These are phyloP conservation scores for Oryza officinalis DNA, from an alignment of 176 grass and related monocot genomes.

Conservation along the genomic window DNA sequence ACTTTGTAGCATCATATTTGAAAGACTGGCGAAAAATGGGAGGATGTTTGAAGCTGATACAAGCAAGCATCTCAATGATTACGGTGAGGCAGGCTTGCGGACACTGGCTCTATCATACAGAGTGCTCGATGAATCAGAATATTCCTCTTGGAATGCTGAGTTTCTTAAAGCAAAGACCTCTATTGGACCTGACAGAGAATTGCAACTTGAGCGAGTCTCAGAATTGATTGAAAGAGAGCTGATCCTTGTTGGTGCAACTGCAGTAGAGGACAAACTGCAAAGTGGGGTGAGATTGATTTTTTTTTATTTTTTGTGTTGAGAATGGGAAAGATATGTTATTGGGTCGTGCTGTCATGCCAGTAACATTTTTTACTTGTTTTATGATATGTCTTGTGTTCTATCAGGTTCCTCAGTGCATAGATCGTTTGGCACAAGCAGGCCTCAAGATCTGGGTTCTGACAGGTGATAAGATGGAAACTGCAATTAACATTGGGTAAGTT, in stretches of 20 bases:
- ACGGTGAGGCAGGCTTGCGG: conserved; percentile 88
- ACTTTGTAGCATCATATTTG: conserved; percentile 83
- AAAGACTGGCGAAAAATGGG: conserved; percentile 90
- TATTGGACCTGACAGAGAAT: conserved; percentile 88
- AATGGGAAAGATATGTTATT: conserved; percentile 30
- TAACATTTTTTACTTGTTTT: conserved; percentile 37
- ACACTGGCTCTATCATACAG: conserved; percentile 85
- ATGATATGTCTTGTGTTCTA: conserved; percentile 32
- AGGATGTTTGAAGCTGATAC: conserved; percentile 76
- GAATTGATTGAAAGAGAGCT: conserved; percentile 92
- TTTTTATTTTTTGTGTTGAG: neutral
- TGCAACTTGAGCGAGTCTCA: conserved; percentile 71
- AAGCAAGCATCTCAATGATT: conserved; percentile 81
- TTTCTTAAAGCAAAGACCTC: conserved; percentile 89
- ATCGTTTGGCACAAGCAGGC: conserved; percentile 97
- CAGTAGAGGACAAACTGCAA: conserved; percentile 97
- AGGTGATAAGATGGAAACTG: conserved; percentile 99
- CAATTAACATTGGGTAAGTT: conserved; percentile 96
- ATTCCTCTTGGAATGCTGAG: conserved; percentile 84
- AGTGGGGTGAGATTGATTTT: conserved; percentile 53
- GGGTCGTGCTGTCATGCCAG: conserved; percentile 27
- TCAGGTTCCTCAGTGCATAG: conserved; percentile 94
- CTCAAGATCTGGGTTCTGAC: conserved; percentile 99
- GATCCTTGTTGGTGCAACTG: conserved; percentile 93
- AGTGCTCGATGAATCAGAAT: conserved; percentile 86